Base-by-base conservation (phyloP, 2,329 filamentous ascomycete genomes). In the Penicillium capsulatum region DNA sequence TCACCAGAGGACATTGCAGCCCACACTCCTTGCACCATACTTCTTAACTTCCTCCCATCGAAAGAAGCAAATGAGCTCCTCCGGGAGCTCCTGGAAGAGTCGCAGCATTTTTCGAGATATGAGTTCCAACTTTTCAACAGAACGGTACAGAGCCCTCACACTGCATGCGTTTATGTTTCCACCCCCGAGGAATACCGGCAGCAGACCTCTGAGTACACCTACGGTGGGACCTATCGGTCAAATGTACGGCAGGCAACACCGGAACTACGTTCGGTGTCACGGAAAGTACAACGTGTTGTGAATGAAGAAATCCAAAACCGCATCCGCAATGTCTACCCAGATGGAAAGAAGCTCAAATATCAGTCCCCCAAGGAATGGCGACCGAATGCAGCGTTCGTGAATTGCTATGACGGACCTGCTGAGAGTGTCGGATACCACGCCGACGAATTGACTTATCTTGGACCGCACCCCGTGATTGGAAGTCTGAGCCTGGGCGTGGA, bases 361-460 rank as follows among this genome's bases (percentile, higher is more conserved):
- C 90, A 96, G 57, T 84, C 83, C 0, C 76, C 86, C 0, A 64
- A 76, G 0, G 66, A 74, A 0, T 97, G 91, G 90, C 70, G 71
- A 7, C 86, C 91, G 7, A 97, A 97, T 58, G 87, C 88, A 0
- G 88, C 90, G 0, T 91, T 96, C 57, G 90, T 94, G 11, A 98
- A 98, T 63, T 94, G 88, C 69, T 98, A 98, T 63, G 73, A 83
- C 53, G 90, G 90, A 0, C 83, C 80, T 0, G 73, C 80, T 8
- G 80, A 97, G 67, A 87, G 75, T 45, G 90, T 97, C 1, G 92
- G 92, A 20, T 97, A 87, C 66, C 92, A 98, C 65, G 82, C 85
- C 24, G 92, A 98, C 60, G 86, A 95, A 54, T 73, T 96, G 11
- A 96, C 91, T 0, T 97, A 97, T 58, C 76, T 97, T 1, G 92